Base-by-base conservation (phyloP, 1,284 basidiomycete species). In the Tilletia caries region DNA sequence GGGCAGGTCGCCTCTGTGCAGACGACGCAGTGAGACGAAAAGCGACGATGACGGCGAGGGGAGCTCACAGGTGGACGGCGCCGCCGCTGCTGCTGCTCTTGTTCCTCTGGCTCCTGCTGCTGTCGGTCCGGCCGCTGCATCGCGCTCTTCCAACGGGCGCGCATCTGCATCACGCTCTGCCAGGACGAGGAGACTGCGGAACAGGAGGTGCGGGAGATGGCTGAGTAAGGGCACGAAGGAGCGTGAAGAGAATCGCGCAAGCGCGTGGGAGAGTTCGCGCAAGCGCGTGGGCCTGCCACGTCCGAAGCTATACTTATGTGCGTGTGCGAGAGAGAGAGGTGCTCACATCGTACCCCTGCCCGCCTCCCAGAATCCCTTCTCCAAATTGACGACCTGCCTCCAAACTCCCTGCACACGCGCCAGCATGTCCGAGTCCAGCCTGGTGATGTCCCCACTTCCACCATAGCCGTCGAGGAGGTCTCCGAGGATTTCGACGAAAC, bases 401-500 rank as follows among this genome's bases (percentile, higher is more conserved):
- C 69, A 70, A 13, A 70, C 64, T 20, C 50, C 43, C 29, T 52
- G 34, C 18, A 66, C 32, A 2, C 34, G 23, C 44, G 48, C 46
- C 48, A 67, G 32, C 58, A 32, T 37, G 29, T 2, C 60, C 18
- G 29, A 15, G 12, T 65, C 41, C 23, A 48, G 32, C 25, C n/a
- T 37, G 44, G 44, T 52, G 15, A 43, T 18, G 12, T 62, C 60
- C 41, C n/a, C 23, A 6, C 10, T 20, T 27, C 33, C 33, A 41
- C 33, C 71, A 29, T 44, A 66, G 65, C 84, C 84, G 74, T 91
- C 86, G 2, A 91, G 87, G 10, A 90, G 80, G 33, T 83, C 81
- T 0, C 84, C 86, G 25, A 91, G 85, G 0, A 86, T 85, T 15
- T 87, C 77, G 6, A 91, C 90, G 75, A 91, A 91, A 2, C 78